Conservation (phyloP, 441 rosid species). For the Pelargonium myrrhifolium region DNA sequence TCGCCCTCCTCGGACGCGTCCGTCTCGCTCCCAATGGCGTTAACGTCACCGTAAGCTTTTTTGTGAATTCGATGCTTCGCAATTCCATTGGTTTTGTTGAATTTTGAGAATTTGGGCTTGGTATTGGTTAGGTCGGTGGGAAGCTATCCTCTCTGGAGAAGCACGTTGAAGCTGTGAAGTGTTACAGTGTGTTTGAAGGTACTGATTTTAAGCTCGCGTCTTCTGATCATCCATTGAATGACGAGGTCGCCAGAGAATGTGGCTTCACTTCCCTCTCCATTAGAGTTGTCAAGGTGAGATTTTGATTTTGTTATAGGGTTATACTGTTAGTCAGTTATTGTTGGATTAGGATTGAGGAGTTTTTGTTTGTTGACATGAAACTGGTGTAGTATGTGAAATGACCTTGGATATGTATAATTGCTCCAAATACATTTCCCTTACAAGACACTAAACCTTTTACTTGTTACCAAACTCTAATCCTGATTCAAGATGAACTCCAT, state of each 20-base stretch:
- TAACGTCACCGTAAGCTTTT: conserved; percentile 49
- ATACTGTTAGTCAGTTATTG: neutral
- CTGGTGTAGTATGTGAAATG: too few species aligned
- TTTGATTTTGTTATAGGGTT: neutral
- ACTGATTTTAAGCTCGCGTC: conserved; percentile 92
- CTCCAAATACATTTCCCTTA: neutral
- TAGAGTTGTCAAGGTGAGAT: conserved; percentile 63
- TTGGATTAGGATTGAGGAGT: neutral
- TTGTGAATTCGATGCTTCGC: neutral
- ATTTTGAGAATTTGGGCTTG: conserved; percentile 6
- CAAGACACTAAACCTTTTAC: neutral
- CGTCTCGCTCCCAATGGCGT: conserved; percentile 78
- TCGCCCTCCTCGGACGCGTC: conserved; percentile 73
- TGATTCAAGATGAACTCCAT: too few species aligned
- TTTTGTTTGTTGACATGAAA: neutral
- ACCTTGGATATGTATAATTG: neutral
- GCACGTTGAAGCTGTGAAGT: conserved; percentile 50
- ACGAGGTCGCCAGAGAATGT: conserved; percentile 65
- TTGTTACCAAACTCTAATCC: too few species aligned
- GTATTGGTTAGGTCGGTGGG: conserved; percentile 68
- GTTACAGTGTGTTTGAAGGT: conserved; percentile 52
- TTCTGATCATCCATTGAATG: conserved; percentile 50
- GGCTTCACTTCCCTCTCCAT: conserved; percentile 84
- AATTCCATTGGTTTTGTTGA: neutral
- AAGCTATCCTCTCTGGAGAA: conserved; percentile 44